Conservation (phyloP, 441 rosid species). For the Pelargonium myrrhifolium region DNA sequence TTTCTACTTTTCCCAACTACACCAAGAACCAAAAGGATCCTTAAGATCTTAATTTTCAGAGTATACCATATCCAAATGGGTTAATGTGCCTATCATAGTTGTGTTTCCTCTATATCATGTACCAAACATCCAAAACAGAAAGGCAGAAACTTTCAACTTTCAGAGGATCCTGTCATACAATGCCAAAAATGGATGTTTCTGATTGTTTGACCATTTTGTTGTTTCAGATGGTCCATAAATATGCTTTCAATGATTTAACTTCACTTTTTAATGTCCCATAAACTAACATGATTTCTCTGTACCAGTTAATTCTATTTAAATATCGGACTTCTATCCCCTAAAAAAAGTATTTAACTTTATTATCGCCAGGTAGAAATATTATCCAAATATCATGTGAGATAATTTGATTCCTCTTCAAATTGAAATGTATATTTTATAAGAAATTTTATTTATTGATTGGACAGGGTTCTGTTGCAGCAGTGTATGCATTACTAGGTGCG, state of each 20-base stretch:
- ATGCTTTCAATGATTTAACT: not conserved
- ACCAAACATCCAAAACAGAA: not conserved
- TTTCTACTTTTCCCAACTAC: not conserved
- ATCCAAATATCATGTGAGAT: not conserved
- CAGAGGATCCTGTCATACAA: not conserved
- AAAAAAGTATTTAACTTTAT: not conserved
- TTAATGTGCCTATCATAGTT: not conserved
- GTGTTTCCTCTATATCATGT: not conserved
- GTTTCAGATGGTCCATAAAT: slow-evolving; percentile 6
- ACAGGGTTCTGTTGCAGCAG: slow-evolving; percentile 61
- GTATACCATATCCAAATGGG: not conserved
- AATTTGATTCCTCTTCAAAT: slow-evolving; percentile 5
- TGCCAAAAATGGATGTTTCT: not conserved
- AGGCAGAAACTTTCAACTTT: not conserved
- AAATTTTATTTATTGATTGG: slow-evolving; percentile 14
- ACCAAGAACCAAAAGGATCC: not conserved
- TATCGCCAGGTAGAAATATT: not conserved
- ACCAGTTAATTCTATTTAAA: slow-evolving; percentile 1
- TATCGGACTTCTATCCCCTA: not conserved
- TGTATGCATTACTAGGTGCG: slow-evolving; percentile 62
- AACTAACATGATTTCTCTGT: not conserved
- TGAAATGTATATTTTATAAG: slow-evolving; percentile 17
- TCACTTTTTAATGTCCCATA: not conserved
- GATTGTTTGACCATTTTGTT: not conserved
- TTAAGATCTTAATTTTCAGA: not conserved